Conservation (phyloP, 2,329 filamentous ascomycete genomes). For the Pseudocercospora pini-densiflorae region DNA sequence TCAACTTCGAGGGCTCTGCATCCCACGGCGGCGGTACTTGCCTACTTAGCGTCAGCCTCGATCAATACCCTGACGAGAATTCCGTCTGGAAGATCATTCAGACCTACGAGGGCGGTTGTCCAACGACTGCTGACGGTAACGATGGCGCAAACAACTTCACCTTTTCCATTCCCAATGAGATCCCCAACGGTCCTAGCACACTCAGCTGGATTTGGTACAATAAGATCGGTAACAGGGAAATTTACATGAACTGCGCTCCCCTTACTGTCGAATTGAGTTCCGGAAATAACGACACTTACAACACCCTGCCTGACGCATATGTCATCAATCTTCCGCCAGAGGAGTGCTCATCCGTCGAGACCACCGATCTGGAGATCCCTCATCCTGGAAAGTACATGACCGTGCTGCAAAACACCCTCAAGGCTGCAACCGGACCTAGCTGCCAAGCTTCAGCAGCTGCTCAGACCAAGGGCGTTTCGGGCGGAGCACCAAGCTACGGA, state of each 20-base stretch:
- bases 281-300: conserved; percentile 53
- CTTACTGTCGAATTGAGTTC: conserved; percentile 62
- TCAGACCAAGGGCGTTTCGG: conserved; percentile 13
- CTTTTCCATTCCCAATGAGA: conserved; percentile 72
- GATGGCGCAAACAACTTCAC: conserved; percentile 60
- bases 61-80: conserved; percentile 67
- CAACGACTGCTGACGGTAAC: conserved; percentile 64
- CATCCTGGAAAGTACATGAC: conserved; percentile 57
- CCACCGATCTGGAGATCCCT: conserved; percentile 61
- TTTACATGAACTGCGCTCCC: conserved; percentile 95
- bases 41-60: conserved; percentile 81
- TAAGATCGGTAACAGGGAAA: conserved; percentile 78
- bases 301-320: conserved; percentile 71
- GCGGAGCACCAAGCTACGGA: conserved; percentile 14
- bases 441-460: conserved; percentile 28
- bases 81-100: conserved; percentile 87
- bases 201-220: conserved; percentile 93
- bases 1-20: conserved; percentile 73
- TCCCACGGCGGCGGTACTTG: conserved; percentile 90
- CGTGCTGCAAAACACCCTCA: neutral
- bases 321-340: conserved; percentile 64
- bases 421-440: conserved; percentile 22
- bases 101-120: conserved; percentile 84
- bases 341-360: conserved; percentile 60
- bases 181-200: conserved; percentile 74